A percentile compares a stretch with the other conserved stretches of the same genome.
Evolutionary conservation across 2,329 filamentous ascomycete genomes (phyloP).

Genomic region (Uncinocarpus reesii): DNA sequence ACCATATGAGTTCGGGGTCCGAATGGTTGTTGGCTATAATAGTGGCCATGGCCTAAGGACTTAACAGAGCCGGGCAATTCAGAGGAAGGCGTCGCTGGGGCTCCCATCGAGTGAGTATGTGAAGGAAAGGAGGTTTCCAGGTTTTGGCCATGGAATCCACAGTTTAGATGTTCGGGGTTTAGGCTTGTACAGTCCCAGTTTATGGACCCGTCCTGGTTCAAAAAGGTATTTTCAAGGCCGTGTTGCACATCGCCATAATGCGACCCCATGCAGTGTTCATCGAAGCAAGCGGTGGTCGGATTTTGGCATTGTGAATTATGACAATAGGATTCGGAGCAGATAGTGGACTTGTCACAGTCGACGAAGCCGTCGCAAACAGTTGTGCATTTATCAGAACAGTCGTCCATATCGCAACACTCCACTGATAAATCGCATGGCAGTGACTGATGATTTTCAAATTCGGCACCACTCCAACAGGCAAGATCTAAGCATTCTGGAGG

Average conservation of each 20-base stretch:
- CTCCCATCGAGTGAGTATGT: slow-evolving; percentile 1
- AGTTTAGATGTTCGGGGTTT: not conserved
- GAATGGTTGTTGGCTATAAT: slow-evolving; percentile 1
- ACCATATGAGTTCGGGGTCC: not conserved
- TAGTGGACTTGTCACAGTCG: slow-evolving; percentile 31
- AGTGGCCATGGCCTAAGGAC: slow-evolving; percentile 2
- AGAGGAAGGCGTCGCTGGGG: not conserved
- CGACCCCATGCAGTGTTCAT: slow-evolving; percentile 24
- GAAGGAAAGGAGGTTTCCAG: slow-evolving; percentile 4
- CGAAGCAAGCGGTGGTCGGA: slow-evolving; percentile 31
- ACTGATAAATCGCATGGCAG: slow-evolving; percentile 20
- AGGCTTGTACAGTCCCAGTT: slow-evolving; percentile 13
- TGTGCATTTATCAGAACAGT: slow-evolving; percentile 30
- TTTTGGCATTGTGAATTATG: slow-evolving; percentile 23
- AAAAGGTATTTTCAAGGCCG: not conserved
- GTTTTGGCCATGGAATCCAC: slow-evolving; percentile 5
- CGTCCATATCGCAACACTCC: slow-evolving; percentile 33
- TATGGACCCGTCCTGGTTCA: slow-evolving; percentile 7
- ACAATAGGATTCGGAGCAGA: slow-evolving; percentile 30
- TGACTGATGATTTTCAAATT: slow-evolving; percentile 22
- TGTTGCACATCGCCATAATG: slow-evolving; percentile 6
- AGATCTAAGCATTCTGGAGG: slow-evolving; percentile 19
- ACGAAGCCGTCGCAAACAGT: slow-evolving; percentile 35
- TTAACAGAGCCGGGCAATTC: slow-evolving; percentile 2
- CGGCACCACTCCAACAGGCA: slow-evolving; percentile 25